phyloP scores from a whole-genome alignment of 2,329 filamentous ascomycete genomes.

The Aureobasidium sp. region DNA sequence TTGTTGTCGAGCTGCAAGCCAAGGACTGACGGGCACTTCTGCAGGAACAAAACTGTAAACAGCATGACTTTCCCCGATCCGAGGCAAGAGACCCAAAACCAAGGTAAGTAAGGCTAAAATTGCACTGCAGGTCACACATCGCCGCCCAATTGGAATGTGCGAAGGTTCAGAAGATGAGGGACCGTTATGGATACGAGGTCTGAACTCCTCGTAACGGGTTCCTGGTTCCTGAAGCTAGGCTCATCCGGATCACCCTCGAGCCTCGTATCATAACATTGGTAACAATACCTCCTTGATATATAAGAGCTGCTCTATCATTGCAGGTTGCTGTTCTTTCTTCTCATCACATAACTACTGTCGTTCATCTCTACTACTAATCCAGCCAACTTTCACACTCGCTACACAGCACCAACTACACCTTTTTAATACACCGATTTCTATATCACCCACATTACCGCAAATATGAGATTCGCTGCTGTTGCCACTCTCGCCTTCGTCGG shows the following conservation, averaged over 20 bases:
- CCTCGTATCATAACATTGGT: neutral
- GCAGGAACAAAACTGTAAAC: conserved; percentile 3
- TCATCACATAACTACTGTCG: neutral
- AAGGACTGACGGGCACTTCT: neutral
- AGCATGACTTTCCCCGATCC: neutral
- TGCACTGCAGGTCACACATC: neutral
- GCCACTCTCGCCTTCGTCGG: conserved; percentile 1
- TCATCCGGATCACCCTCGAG: neutral
- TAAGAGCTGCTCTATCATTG: neutral
- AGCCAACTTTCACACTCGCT: conserved; percentile 5
- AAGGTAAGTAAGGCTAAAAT: neutral
- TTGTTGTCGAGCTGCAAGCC: neutral
- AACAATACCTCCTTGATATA: neutral
- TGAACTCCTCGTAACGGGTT: neutral
- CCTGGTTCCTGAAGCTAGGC: conserved; percentile 7
- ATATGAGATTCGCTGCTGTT: conserved; percentile 1
- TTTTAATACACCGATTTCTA: conserved; percentile 1
- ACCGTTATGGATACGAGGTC: conserved; percentile 9
- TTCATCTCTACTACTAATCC: neutral
- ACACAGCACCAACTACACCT: neutral
- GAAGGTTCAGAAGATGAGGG: neutral
- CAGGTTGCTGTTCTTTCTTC: neutral
- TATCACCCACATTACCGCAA: neutral
- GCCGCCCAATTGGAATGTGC: neutral
- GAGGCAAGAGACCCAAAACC: neutral